Conservation (phyloP, 345 rosid genomes). For the Arabidopsis suecica region DNA sequence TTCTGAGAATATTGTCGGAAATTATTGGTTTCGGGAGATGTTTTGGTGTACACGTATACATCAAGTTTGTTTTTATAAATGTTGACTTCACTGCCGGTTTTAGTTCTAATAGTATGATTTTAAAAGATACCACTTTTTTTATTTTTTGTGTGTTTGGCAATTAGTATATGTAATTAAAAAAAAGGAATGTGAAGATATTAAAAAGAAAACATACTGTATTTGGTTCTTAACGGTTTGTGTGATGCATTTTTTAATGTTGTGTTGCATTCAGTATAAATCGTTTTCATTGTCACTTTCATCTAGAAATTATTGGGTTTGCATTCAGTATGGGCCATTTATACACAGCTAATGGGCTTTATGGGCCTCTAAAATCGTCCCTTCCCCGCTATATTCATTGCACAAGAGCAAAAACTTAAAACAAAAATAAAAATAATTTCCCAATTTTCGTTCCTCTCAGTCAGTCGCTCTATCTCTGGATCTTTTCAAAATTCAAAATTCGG, state of each 20-base stretch:
- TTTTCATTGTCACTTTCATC: neutral
- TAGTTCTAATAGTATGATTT: neutral
- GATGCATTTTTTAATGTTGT: neutral
- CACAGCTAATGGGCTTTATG: neutral
- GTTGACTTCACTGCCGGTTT: neutral
- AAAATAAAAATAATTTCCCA: neutral
- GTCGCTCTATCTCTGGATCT: neutral
- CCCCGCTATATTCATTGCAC: slow-evolving; percentile 1
- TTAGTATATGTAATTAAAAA: too few relatives aligned
- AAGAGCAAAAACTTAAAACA: neutral
- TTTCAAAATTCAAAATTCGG: slow-evolving; percentile 25
- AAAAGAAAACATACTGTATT: too few relatives aligned
- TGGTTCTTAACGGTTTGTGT: neutral
- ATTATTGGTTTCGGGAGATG: neutral
- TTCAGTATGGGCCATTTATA: neutral
- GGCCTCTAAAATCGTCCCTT: neutral
- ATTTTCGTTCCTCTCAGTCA: neutral
- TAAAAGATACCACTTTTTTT: too few relatives aligned
- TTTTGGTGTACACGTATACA: neutral
- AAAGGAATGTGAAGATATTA: too few relatives aligned
- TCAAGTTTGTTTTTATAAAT: neutral
- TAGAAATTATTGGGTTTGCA: neutral
- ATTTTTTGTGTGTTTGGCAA: too few relatives aligned
- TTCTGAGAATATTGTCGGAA: neutral
- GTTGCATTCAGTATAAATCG: neutral